phyloP scores from a whole-genome alignment of 2,329 filamentous ascomycete genomes.

The Ceratocystis destructans region DNA sequence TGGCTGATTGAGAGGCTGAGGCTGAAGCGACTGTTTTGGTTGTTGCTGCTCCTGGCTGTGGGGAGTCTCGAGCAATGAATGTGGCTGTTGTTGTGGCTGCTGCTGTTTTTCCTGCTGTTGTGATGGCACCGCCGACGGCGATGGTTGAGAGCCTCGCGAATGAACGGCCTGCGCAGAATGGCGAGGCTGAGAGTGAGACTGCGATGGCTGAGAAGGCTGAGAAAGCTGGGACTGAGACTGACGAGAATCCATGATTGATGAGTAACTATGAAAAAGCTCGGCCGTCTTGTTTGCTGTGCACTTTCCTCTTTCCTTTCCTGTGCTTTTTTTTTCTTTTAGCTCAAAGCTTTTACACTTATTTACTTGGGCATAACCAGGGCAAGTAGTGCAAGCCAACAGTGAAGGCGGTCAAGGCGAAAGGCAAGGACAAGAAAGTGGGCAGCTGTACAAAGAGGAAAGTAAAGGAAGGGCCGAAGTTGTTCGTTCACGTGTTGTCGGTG shows the following conservation, averaged over 20 bases:
- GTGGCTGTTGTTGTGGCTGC: background rate
- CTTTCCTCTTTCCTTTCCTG: slow-evolving; percentile 2
- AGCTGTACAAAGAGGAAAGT: background rate
- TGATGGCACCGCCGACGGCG: background rate
- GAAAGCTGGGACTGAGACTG: slow-evolving; percentile 11
- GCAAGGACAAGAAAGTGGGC: background rate
- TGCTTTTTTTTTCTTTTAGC: slow-evolving; percentile 7
- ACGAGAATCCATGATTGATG: slow-evolving; percentile 17
- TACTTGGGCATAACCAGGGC: background rate
- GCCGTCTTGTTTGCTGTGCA: background rate
- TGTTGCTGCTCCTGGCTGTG: background rate
- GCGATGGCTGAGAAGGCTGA: slow-evolving; percentile 13
- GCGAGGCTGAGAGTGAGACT: slow-evolving; percentile 11
- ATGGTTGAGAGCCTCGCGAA: slow-evolving; percentile 8
- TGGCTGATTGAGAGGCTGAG: slow-evolving; percentile 7
- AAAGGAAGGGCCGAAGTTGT: slow-evolving; percentile 1
- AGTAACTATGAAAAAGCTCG: slow-evolving; percentile 5
- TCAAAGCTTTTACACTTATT: slow-evolving; percentile 7
- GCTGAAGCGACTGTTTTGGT: background rate
- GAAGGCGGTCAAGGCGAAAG: background rate
- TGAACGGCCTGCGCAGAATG: slow-evolving; percentile 7
- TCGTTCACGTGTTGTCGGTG: background rate
- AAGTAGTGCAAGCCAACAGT: background rate
- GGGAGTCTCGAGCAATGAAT: background rate
- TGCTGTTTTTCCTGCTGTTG: background rate